A percentile compares a stretch with the other conserved stretches of the same genome.
Conservation (phyloP, 75 land plant species). For the Adiantum capillusveneris region DNA sequence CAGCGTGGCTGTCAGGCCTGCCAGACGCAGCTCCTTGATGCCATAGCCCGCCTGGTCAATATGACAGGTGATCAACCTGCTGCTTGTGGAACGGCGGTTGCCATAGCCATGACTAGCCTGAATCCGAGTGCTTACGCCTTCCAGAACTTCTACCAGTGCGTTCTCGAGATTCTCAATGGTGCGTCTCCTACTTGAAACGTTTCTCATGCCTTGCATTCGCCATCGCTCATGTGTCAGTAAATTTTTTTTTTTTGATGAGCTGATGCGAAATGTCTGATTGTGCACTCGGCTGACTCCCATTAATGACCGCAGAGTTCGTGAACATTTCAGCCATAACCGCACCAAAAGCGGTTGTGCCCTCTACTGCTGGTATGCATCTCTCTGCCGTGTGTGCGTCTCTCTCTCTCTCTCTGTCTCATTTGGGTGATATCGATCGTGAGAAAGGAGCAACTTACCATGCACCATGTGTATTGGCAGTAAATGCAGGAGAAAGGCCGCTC, state of each 20-base stretch:
- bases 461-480: too few species aligned
- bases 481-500: too few species aligned
- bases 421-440: too few species aligned
- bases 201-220: too few species aligned
- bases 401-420: too few species aligned
- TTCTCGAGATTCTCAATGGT: constrained; percentile 14
- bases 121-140: constrained; percentile 9
- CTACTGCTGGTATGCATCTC: neutral
- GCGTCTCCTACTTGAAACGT: constrained; percentile 9
- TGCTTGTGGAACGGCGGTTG: constrained; percentile 22
- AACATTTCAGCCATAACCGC: constrained; percentile 5
- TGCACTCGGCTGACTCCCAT: too few species aligned
- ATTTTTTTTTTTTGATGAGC: too few species aligned
- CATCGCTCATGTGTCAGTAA: too few species aligned
- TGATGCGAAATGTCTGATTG: too few species aligned
- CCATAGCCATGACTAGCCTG: constrained; percentile 27
- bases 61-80: constrained; percentile 23
- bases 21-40: constrained; percentile 17
- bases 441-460: too few species aligned
- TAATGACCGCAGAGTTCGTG: constrained; percentile 14
- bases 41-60: constrained; percentile 24
- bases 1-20: constrained; percentile 17
- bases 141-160: constrained; percentile 22
- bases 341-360: constrained; percentile 8
- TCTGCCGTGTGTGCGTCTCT: too few species aligned